These are phyloP conservation scores for Fusarium fujikuroi DNA, from an alignment of 2,329 filamentous ascomycete species.

Conservation along the genomic window DNA sequence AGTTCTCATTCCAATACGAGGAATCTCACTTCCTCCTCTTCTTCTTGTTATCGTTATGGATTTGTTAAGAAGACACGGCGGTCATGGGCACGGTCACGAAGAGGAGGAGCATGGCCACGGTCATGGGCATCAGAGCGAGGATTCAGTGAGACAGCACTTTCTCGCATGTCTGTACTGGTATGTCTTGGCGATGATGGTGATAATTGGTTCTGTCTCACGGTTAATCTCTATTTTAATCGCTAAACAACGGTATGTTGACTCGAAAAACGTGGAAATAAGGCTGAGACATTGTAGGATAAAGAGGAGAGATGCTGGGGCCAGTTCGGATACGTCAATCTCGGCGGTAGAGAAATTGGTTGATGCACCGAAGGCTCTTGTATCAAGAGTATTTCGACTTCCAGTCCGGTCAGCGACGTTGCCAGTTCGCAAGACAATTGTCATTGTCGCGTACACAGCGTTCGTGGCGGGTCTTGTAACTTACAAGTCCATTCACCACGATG, in stretches of 20 bases:
- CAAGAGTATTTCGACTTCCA: conserved; percentile 15
- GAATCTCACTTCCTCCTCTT: not conserved
- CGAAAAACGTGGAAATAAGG: not conserved
- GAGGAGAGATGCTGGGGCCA: conserved; percentile 24
- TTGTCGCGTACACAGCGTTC: conserved; percentile 36
- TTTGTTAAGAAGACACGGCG: conserved; percentile 36
- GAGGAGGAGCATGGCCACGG: conserved; percentile 33
- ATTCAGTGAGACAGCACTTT: conserved; percentile 42
- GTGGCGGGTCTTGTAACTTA: conserved; percentile 38
- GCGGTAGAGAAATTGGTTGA: conserved; percentile 31
- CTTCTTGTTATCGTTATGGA: conserved; percentile 18
- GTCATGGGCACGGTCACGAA: conserved; percentile 33
- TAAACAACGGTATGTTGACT: conserved; percentile 37
- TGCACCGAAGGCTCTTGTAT: conserved; percentile 14
- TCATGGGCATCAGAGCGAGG: conserved; percentile 39
- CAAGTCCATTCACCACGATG: conserved; percentile 44
- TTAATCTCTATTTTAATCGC: conserved; percentile 31
- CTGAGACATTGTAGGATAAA: conserved; percentile 23
- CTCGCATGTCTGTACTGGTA: conserved; percentile 43
- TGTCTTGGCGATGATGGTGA: conserved; percentile 28
- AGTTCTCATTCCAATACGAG: conserved; percentile 15
- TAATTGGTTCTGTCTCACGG: conserved; percentile 29
- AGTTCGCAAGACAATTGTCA: conserved; percentile 22
- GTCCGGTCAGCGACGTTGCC: conserved; percentile 28
- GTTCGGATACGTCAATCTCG: conserved; percentile 24